These are phyloP conservation scores for Citrullus colocynthis DNA, from an alignment of 306 rosid species.

Conservation along the genomic window DNA sequence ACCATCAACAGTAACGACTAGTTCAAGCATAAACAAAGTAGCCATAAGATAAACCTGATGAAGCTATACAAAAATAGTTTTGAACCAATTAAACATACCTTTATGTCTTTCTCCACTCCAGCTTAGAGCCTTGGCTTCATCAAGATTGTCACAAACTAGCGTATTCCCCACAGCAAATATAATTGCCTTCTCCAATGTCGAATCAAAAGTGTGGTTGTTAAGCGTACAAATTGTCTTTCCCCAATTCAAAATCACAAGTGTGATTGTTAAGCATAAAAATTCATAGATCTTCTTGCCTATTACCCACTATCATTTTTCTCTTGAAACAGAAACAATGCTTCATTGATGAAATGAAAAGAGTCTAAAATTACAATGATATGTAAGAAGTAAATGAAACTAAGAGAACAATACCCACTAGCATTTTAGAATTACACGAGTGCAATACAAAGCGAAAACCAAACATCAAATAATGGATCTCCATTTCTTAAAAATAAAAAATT, in stretches of 20 bases:
- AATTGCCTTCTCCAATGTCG: slow-evolving; percentile 90
- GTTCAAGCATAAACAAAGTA: slow-evolving; percentile 14
- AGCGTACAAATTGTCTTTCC: slow-evolving; percentile 67
- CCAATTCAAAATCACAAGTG: slow-evolving; percentile 63
- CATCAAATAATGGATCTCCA: not conserved
- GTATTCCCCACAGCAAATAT: slow-evolving; percentile 93
- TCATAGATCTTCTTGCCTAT: slow-evolving; percentile 9
- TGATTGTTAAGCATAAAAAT: not conserved
- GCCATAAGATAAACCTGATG: not conserved
- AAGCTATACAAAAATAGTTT: not conserved
- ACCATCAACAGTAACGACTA: slow-evolving; percentile 97
- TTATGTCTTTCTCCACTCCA: slow-evolving; percentile 96
- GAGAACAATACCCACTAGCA: not conserved
- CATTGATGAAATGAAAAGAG: too few species aligned
- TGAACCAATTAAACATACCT: slow-evolving; percentile 30
- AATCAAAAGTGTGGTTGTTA: slow-evolving; percentile 78
- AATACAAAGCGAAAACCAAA: not conserved
- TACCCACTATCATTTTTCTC: not conserved
- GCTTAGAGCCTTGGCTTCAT: slow-evolving; percentile 86
- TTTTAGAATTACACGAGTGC: not conserved
- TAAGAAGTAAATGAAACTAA: too few species aligned
- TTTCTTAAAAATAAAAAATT: not conserved
- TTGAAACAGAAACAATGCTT: too few species aligned
- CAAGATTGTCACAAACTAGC: slow-evolving; percentile 90
- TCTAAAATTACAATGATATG: too few species aligned